Evolutionary conservation across 2,329 filamentous ascomycete genomes (phyloP).

Genomic region (Pyricularia pennisetigena): DNA sequence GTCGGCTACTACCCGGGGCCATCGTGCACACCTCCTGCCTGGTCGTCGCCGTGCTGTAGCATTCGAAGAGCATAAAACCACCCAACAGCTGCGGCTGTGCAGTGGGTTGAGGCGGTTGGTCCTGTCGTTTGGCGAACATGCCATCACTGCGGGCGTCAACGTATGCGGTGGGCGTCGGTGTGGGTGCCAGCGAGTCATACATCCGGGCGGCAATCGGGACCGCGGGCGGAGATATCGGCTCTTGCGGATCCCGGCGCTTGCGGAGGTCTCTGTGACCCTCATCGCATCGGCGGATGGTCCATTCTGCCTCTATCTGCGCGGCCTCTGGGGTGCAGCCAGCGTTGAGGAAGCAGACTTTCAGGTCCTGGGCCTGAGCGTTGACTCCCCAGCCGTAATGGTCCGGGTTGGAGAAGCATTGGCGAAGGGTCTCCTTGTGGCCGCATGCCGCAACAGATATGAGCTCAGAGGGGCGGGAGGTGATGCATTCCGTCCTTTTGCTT

Average conservation of each 20-base stretch:
- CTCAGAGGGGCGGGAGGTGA: conserved; percentile 25
- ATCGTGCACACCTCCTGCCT: conserved; percentile 29
- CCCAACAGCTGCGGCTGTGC: conserved; percentile 6
- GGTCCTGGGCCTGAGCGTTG: conserved; percentile 19
- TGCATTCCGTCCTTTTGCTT: conserved; percentile 20
- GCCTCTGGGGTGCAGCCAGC: conserved; percentile 26
- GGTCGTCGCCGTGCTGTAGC: conserved; percentile 21
- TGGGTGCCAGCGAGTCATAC: background rate
- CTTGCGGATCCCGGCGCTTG: conserved; percentile 7
- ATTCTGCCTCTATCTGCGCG: conserved; percentile 21
- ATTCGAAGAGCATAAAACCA: background rate
- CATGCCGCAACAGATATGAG: conserved; percentile 32
- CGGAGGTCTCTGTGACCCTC: conserved; percentile 12
- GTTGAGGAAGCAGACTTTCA: conserved; percentile 27
- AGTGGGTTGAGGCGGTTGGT: conserved; percentile 3
- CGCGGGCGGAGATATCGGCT: conserved; percentile 2
- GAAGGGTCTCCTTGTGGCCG: conserved; percentile 30
- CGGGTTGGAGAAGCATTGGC: conserved; percentile 28
- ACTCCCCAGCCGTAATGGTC: conserved; percentile 23
- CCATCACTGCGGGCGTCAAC: conserved; percentile 3
- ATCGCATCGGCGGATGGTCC: conserved; percentile 22
- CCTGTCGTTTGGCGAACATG: conserved; percentile 4
- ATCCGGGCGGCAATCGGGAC: background rate
- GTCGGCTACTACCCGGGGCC: conserved; percentile 21
- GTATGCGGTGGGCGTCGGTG: background rate